Evolutionary conservation across 148 eudicot genomes (phyloP).

Genomic region (Oxyria digyna): DNA sequence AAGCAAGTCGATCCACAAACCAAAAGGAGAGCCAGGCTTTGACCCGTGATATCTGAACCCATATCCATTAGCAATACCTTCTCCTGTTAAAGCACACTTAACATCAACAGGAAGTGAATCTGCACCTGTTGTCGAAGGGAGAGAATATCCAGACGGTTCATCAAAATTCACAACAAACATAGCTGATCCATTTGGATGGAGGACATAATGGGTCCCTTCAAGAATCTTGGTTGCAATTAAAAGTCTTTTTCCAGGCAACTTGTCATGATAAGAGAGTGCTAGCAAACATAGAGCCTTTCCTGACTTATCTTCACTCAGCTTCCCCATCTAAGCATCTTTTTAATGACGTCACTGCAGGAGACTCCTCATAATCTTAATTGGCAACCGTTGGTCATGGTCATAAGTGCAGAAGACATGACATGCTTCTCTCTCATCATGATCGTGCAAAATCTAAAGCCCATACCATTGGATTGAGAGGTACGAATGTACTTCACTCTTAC

Average conservation of each 20-base stretch:
- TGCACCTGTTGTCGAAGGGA: slow-evolving; percentile 58
- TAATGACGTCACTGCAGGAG: too few relatives aligned
- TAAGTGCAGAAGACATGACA: too few relatives aligned
- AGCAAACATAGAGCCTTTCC: slow-evolving; percentile 68
- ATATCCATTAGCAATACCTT: slow-evolving; percentile 80
- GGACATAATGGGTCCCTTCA: slow-evolving; percentile 77
- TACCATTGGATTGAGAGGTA: too few relatives aligned
- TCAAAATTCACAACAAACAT: slow-evolving; percentile 64
- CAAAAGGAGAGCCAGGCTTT: slow-evolving; percentile 75
- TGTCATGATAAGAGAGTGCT: slow-evolving; percentile 59
- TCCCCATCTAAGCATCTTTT: too few relatives aligned
- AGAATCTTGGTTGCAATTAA: slow-evolving; percentile 74
- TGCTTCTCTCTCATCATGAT: too few relatives aligned
- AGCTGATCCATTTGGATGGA: slow-evolving; percentile 89
- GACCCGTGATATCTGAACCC: slow-evolving; percentile 86
- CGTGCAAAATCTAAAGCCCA: too few relatives aligned
- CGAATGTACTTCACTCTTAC: too few relatives aligned
- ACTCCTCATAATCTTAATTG: too few relatives aligned
- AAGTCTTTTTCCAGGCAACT: slow-evolving; percentile 44
- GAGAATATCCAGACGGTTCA: slow-evolving; percentile 43
- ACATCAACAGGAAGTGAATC: slow-evolving; percentile 33
- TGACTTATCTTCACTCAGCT: slow-evolving; percentile 54
- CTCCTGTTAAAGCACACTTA: slow-evolving; percentile 43
- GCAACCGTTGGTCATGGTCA: too few relatives aligned
- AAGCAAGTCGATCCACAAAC: slow-evolving; percentile 57